Evolutionary conservation across 768 basidiomycete species (phyloP).

Genomic region (Sistotremastrum suecicum): DNA sequence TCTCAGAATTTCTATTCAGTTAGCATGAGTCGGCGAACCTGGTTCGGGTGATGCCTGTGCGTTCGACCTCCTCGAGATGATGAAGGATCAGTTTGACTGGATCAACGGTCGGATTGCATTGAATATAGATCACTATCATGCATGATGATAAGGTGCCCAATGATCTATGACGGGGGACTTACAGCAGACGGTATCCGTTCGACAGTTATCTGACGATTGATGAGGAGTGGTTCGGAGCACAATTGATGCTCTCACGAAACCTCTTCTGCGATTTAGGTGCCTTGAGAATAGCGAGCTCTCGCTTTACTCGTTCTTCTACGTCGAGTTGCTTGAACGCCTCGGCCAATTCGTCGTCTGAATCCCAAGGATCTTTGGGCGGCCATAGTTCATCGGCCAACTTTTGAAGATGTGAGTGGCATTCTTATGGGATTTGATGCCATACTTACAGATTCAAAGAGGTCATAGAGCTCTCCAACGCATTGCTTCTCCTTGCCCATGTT

Average conservation of each 20-base stretch:
- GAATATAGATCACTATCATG: constrained; percentile 57
- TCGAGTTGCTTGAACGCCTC: constrained; percentile 20
- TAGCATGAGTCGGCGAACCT: constrained; percentile 26
- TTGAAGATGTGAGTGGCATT: constrained; percentile 5
- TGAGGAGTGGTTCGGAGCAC: not conserved
- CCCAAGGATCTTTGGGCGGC: constrained; percentile 28
- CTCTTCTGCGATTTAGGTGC: constrained; percentile 52
- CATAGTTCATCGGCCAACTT: constrained; percentile 64
- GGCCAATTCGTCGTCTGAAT: constrained; percentile 8
- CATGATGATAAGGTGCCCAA: not conserved
- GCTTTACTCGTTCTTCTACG: constrained; percentile 9
- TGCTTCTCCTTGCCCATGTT: constrained; percentile 76
- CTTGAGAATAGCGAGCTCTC: constrained; percentile 39
- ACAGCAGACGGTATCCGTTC: constrained; percentile 75
- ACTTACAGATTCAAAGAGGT: constrained; percentile 58
- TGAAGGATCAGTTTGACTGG: constrained; percentile 55
- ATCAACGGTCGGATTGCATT: constrained; percentile 65
- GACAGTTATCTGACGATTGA: constrained; percentile 45
- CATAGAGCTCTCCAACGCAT: constrained; percentile 61
- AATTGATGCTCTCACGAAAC: constrained; percentile 15
- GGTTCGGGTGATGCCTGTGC: constrained; percentile 50
- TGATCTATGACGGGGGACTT: constrained; percentile 7
- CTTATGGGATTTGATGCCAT: not conserved
- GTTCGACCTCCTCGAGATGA: constrained; percentile 46
- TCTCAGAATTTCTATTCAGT: not conserved